phyloP scores from a whole-genome alignment of 768 basidiomycete species.

The Brasilioporus rufonigricans region DNA sequence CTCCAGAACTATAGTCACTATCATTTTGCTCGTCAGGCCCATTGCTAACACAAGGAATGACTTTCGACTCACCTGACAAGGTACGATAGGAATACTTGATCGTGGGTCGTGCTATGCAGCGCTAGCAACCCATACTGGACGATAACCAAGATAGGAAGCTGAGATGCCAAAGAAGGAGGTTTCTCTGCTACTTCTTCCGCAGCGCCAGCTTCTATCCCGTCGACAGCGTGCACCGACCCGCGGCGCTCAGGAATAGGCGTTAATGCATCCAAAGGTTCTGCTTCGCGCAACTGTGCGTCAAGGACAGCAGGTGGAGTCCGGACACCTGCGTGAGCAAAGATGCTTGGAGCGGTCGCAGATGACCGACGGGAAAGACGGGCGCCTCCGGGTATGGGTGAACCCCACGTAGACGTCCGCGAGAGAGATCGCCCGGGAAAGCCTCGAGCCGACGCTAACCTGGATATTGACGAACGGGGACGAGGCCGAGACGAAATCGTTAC shows the following conservation, averaged over 20 bases:
- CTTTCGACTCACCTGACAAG: constrained; percentile 48
- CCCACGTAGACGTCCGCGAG: constrained; percentile 25
- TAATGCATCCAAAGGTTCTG: constrained; percentile 40
- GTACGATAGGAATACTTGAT: constrained; percentile 90
- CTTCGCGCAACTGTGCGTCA: constrained; percentile 62
- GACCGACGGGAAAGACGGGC: constrained; percentile 44
- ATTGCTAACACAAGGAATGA: neutral
- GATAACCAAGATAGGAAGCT: constrained; percentile 82
- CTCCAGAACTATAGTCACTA: constrained; percentile 83
- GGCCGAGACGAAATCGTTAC: constrained; percentile 22
- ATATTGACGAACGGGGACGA: constrained; percentile 24
- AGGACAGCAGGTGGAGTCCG: constrained; percentile 72
- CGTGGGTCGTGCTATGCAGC: constrained; percentile 84
- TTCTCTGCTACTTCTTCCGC: constrained; percentile 47
- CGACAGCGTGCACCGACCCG: constrained; percentile 25
- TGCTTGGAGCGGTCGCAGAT: constrained; percentile 62
- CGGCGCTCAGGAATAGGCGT: constrained; percentile 52
- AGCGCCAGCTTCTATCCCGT: constrained; percentile 29
- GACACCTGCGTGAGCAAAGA: constrained; percentile 84
- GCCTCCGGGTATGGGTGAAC: constrained; percentile 35
- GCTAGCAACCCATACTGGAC: constrained; percentile 89
- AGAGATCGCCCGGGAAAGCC: constrained; percentile 35
- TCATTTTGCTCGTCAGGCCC: neutral
- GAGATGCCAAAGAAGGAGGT: constrained; percentile 63
- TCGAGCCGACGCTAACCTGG: constrained; percentile 25